phyloP scores from a whole-genome alignment of 2,329 filamentous ascomycete species.

The Colletotrichum tofieldiae region DNA sequence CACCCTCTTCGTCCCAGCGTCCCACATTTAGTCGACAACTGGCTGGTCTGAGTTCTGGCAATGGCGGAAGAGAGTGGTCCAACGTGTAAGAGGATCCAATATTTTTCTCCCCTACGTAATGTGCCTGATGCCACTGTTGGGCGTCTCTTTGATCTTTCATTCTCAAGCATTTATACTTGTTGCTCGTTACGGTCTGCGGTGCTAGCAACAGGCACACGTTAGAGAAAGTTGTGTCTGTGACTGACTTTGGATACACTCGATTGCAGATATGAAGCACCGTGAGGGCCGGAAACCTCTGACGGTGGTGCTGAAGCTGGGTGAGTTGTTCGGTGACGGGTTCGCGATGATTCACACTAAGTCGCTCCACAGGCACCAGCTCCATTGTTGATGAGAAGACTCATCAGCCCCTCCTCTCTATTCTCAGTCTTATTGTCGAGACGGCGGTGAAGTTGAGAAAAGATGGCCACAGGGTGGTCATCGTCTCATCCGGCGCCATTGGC shows the following conservation, averaged over 20 bases:
- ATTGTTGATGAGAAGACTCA: slow-evolving; percentile 97
- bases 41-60: slow-evolving; percentile 38
- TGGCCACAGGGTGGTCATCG: slow-evolving; percentile 95
- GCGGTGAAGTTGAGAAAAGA: slow-evolving; percentile 88
- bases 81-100: slow-evolving; percentile 44
- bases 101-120: slow-evolving; percentile 37
- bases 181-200: not conserved
- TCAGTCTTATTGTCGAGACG: slow-evolving; percentile 95
- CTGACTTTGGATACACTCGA: slow-evolving; percentile 31
- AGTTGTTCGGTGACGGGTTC: slow-evolving; percentile 48
- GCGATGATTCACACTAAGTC: slow-evolving; percentile 13
- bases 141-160: slow-evolving; percentile 8
- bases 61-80: slow-evolving; percentile 43
- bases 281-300: slow-evolving; percentile 74
- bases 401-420: slow-evolving; percentile 90
- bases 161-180: not conserved
- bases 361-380: slow-evolving; percentile 87
- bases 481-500: slow-evolving; percentile 97
- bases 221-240: not conserved
- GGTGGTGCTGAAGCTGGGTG: slow-evolving; percentile 91
- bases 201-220: not conserved
- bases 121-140: slow-evolving; percentile 24
- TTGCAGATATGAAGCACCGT: slow-evolving; percentile 71
- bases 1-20: slow-evolving; percentile 27
- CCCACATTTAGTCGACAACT: slow-evolving; percentile 39